Base-by-base conservation (phyloP, 345 rosid species). In the Sonneratia caseolaris region DNA sequence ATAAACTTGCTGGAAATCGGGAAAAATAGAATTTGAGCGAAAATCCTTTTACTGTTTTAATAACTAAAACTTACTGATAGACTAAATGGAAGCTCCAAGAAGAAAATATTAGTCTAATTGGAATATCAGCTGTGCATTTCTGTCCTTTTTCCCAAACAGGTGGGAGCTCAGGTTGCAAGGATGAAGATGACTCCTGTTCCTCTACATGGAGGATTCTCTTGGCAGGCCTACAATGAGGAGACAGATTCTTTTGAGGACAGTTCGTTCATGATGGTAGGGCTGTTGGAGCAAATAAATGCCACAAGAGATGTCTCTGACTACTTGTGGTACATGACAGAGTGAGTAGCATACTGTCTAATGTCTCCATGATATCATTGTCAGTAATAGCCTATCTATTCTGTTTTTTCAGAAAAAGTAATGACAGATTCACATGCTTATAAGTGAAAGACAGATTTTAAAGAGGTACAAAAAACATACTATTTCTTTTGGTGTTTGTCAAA, bases 321-420 rank as follows among this genome's bases (percentile, higher is more conserved):
- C 75, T 78, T 96, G 88, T 96, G 99, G 99, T 96, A 91, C 88
- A 83, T 82, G 78, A 96, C 99, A 74, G 97, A 92, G 99, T 96
- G 76, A 89, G 99, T 86, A 75, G 70, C 51, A 12, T 22, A 66
- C 36, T 64, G 38, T 70, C 40, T 47, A 68, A 42, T 36, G 11
- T 18, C 56, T 49, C 3, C 45, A 42, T 42, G 45, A 9, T 2
- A 42, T 42, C 45, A 42, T 42, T 2, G 45, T 42, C 45, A 1
- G 45, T 42, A 4, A 42, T 42, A 42, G 45, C 3, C 5, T 9
- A 42, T 9, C 45, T 42, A 42, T 42, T 42, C 45, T 1, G 5
- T 42, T 42, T 42, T 4, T 42, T 42, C 5, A 42, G 10, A 42
- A 42, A 42, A 9, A 27, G 1, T 27, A 27, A 27, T 27, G 32